These are phyloP conservation scores for Xylaria sp. DNA, from an alignment of 2,329 filamentous ascomycete species.

Conservation along the genomic window DNA sequence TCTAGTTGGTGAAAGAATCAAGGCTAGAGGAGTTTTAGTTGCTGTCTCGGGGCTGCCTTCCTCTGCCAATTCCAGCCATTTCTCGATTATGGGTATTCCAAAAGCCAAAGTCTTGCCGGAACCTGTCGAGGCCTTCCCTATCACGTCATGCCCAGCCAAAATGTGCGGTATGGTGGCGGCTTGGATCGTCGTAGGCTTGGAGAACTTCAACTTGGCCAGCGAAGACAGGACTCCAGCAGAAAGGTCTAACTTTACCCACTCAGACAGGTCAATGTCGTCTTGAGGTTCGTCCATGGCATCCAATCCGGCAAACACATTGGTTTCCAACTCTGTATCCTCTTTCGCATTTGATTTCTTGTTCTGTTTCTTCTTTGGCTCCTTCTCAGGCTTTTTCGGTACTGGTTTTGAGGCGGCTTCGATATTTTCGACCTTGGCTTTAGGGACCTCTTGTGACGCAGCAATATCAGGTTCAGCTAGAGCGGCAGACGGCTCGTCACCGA, in stretches of 20 bases:
- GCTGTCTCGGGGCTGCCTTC: constrained; percentile 48
- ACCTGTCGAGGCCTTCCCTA: constrained; percentile 95
- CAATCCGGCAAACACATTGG: constrained; percentile 67
- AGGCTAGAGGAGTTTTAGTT: constrained; percentile 69
- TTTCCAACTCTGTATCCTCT: constrained; percentile 56
- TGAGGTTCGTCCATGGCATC: constrained; percentile 64
- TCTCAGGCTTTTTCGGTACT: constrained; percentile 43
- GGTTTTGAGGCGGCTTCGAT: constrained; percentile 32
- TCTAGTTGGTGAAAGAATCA: constrained; percentile 90
- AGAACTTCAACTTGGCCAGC: constrained; percentile 82
- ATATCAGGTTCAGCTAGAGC: constrained; percentile 39
- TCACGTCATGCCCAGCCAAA: constrained; percentile 84
- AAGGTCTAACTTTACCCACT: constrained; percentile 80
- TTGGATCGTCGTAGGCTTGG: constrained; percentile 86
- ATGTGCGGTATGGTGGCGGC: constrained; percentile 82
- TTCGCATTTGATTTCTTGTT: constrained; percentile 49
- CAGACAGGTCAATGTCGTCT: constrained; percentile 76
- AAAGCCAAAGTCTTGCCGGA: constrained; percentile 98
- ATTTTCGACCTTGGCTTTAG: constrained; percentile 39
- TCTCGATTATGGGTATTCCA: constrained; percentile 90
- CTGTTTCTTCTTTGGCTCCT: constrained; percentile 41
- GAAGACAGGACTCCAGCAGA: constrained; percentile 77
- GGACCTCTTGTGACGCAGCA: constrained; percentile 34
- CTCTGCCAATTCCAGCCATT: constrained; percentile 69
- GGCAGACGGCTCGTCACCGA: constrained; percentile 62